Base-by-base conservation (phyloP, 768 basidiomycete species). In the Kwoniella bestiolae region DNA sequence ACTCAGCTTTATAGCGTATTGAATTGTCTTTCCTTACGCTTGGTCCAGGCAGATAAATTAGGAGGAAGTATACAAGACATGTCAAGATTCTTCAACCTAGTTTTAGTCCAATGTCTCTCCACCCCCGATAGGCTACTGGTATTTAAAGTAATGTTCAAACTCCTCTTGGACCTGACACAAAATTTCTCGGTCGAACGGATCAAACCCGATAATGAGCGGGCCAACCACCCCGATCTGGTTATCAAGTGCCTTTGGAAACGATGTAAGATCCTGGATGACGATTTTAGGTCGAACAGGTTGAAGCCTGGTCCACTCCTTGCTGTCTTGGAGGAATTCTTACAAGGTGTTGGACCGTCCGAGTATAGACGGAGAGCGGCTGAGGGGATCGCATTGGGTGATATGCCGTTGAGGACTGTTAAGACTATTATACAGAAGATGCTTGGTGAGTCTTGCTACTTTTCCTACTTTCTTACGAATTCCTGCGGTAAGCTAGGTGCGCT, bases 191-290 rank as follows among this genome's bases (percentile, higher is more conserved):
- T 38, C 6, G 45, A 63, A n/a, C 45, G 62, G 14, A 90, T 90
- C 21, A 76, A 86, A 26, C 81, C 86, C 1, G 89, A 93, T 45
- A 90, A 92, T 2, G 89, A 90, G 68, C 91, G 91, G 72, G 86
- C 90, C 0, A 91, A 90, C 72, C 90, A 97, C 21, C 92, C 93
- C 1, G 94, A 97, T 79, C 86, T 98, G 23, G 92, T 92, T 18
- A 82, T 94, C 64, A 95, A 97, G 83, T 99, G 96, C 81, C 87
- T 99, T 28, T 98, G 96, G 96, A 99, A 99, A 82, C 83, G 98
- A 61, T 93, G 93, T 5, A 86, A 94, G 69, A 94, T 92, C 69
- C 92, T 97, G 52, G 93, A 93, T 5, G 91, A 94, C 75, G 92
- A 94, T 78, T 85, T 99, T 50, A 86, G 86, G 68, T 90, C 92